phyloP scores from a whole-genome alignment of 2,329 filamentous ascomycete genomes.

The Diaporthe amygdali region DNA sequence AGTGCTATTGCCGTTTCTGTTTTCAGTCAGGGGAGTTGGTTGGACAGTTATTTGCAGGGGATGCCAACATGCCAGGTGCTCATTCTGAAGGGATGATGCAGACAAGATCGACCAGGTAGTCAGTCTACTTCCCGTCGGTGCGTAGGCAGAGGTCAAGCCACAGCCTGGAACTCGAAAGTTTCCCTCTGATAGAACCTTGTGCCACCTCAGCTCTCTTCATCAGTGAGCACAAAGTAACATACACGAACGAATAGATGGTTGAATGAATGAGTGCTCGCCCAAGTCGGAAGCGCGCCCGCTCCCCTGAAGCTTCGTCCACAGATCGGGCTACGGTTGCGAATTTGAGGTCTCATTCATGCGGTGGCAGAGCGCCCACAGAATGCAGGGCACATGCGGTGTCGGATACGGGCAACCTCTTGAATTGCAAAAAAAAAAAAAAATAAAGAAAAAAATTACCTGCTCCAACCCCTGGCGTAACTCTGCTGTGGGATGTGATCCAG shows the following conservation, averaged over 20 bases:
- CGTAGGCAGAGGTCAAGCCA: conserved; percentile 9
- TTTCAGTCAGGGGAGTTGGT: conserved; percentile 17
- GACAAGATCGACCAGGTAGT: conserved; percentile 9
- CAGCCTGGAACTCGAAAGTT: background rate
- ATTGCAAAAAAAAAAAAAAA: background rate
- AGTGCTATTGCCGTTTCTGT: conserved; percentile 7
- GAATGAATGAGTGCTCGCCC: background rate
- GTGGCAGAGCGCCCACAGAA: conserved; percentile 4
- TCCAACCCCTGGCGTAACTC: background rate
- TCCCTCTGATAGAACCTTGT: background rate
- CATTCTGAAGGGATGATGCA: conserved; percentile 8
- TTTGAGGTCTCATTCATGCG: conserved; percentile 14
- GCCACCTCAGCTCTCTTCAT: background rate
- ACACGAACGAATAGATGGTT: background rate
- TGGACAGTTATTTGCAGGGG: conserved; percentile 15
- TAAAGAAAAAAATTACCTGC: background rate
- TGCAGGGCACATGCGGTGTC: background rate
- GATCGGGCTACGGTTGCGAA: conserved; percentile 15
- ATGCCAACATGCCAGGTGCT: conserved; percentile 19
- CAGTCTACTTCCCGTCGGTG: background rate
- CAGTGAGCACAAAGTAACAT: conserved; percentile 2
- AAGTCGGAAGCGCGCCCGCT: background rate
- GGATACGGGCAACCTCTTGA: conserved; percentile 1
- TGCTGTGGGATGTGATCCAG: background rate
- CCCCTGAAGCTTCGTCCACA: conserved; percentile 8